Base-by-base conservation (phyloP, 768 basidiomycete genomes). In the Leccinum olivaceopallidum region DNA sequence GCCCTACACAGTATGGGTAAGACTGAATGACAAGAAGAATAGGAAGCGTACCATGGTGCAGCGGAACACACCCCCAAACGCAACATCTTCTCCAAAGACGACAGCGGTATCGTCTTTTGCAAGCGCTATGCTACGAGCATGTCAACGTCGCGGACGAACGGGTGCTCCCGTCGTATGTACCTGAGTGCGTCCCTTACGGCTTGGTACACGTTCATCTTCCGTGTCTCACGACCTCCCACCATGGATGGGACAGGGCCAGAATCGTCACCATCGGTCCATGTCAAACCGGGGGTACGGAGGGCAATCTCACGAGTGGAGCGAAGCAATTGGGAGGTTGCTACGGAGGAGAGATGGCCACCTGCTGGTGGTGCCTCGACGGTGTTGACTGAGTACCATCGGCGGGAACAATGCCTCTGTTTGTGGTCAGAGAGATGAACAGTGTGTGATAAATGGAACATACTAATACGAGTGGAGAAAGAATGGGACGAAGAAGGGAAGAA, bases 171-270 rank as follows among this genome's bases (percentile, higher is more conserved):
- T 65, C 76, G 16, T 26, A 20, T 22, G 54, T 67, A 89, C 91
- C 88, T 89, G 79, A 97, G 84, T 3, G 93, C 94, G 71, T 96
- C 94, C 52, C 95, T 82, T 14, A 98, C 84, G 2, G 95, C 92
- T 71, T 97, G 95, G 74, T 94, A 97, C 65, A 89, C 79, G 71
- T 98, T 98, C 94, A 96, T 96, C 78, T 95, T 94, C 65, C 93
- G 85, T 22, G 93, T 95, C 75, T 94, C 90, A 55, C 91, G 83
- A 16, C 91, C 92, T 20, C 85, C 90, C 14, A 88, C 76, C 42
- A 85, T 80, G 37, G 76, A 76, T 48, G 73, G 76, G 53, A 79
- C 63, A 13, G 81, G 73, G 6, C 73, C 76, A 18, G 76, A 73
- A 16, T 39, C 37, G 55, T 83, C 84, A 37, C 85, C 86, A 59